phyloP scores from a whole-genome alignment of 2,329 filamentous ascomycete species.

The Ascochyta koolunga region DNA sequence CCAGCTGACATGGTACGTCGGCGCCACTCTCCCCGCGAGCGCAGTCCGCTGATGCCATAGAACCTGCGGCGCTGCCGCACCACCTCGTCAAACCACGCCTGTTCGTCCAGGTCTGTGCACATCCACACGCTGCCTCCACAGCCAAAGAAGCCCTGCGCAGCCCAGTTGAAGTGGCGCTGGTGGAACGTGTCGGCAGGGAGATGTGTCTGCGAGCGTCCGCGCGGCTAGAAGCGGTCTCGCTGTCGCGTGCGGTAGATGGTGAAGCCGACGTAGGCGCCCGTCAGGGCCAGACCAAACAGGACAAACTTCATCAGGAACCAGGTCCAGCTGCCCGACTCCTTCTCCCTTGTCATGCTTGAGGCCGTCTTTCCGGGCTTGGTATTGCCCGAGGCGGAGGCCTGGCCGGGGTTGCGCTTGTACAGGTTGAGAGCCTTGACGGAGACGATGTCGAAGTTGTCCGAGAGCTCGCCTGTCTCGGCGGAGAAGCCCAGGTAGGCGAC shows the following conservation, averaged over 20 bases:
- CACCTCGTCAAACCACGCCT: constrained; percentile 4
- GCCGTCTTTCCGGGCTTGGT: constrained; percentile 25
- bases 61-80: constrained; percentile 1
- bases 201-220: background rate
- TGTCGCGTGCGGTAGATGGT: constrained; percentile 77
- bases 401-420: constrained; percentile 63
- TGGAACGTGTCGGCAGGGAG: background rate
- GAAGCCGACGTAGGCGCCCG: constrained; percentile 82
- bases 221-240: constrained; percentile 53
- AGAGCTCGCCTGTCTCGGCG: constrained; percentile 93
- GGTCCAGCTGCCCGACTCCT: constrained; percentile 65
- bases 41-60: background rate
- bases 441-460: constrained; percentile 97
- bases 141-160: background rate
- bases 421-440: constrained; percentile 85
- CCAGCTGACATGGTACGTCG: constrained; percentile 13
- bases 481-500: constrained; percentile 70
- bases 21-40: constrained; percentile 3
- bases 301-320: constrained; percentile 85
- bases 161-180: constrained; percentile 11
- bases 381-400: constrained; percentile 22
- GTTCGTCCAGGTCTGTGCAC: background rate
- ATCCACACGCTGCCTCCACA: constrained; percentile 6
- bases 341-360: constrained; percentile 48
- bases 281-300: constrained; percentile 71